Percentiles rank a stretch among this genome's conserved stretches.
Evolutionary conservation across 495 filamentous ascomycete species (phyloP).

Genomic region (Aspergillus bertholletiae): DNA sequence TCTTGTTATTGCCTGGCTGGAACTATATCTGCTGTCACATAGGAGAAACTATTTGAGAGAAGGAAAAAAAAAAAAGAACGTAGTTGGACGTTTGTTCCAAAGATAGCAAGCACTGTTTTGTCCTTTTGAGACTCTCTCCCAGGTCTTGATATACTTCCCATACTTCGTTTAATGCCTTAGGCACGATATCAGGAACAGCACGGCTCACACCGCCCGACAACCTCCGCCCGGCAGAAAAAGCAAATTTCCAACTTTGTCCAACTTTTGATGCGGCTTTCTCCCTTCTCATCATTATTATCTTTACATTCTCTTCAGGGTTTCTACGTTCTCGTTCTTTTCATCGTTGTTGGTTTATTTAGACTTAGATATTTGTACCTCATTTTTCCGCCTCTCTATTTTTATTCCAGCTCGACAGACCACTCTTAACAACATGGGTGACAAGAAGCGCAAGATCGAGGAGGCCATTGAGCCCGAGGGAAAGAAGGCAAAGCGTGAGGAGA

Average conservation of each 20-base stretch:
- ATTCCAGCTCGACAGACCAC: neutral
- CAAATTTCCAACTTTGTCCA: slow-evolving; percentile 14
- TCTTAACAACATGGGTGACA: slow-evolving; percentile 34
- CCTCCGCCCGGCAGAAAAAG: slow-evolving; percentile 22
- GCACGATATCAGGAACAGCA: neutral
- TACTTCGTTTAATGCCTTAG: too few species aligned
- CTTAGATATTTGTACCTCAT: neutral
- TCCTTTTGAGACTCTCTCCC: too few species aligned
- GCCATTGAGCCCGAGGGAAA: slow-evolving; percentile 32
- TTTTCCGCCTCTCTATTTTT: neutral
- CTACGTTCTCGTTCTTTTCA: neutral
- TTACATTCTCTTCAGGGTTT: neutral
- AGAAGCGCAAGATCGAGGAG: slow-evolving; percentile 45
- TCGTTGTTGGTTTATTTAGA: neutral
- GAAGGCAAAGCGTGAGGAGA: slow-evolving; percentile 37
- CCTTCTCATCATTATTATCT: neutral
- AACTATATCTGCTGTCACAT: too few species aligned
- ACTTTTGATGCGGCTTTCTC: neutral
- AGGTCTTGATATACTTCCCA: too few species aligned
- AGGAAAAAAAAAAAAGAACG: too few species aligned
- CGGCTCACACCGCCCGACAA: slow-evolving; percentile 2
- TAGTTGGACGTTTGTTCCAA: too few species aligned
- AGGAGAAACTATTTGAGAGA: too few species aligned
- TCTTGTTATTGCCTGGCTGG: too few species aligned
- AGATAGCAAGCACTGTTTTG: too few species aligned